Base-by-base conservation (phyloP, 257 asterid species). In the Cinchona pubescens region DNA sequence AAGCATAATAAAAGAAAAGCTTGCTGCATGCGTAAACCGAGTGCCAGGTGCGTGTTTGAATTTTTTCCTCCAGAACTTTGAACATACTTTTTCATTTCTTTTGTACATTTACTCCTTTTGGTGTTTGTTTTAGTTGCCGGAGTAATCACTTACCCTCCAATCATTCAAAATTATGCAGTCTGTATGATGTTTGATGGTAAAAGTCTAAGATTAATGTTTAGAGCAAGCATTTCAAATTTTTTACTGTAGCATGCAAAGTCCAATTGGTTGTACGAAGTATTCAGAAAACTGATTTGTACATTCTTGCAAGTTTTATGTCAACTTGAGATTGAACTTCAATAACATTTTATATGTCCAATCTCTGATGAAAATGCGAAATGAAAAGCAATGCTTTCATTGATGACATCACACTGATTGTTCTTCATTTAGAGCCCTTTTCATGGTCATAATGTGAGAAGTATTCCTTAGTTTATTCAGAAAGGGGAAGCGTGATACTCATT, bases 1-100 rank as follows among this genome's bases (percentile, higher is more conserved):
- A 74, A 95, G 99, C 94, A 88, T 95, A 76, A 92, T 95, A 71
- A 91, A 90, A 79, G 98, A 81, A 82, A 87, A 89, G 79, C 97
- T 95, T 48, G 99, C 98, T 23, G 97, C 99, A 73, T 95, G 97
- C 74, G 99, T 95, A 78, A 95, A 92, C 82, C 86, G 92, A 76
- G 87, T 92, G 38, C 96, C 96, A 83, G 98, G 99, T 77, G 63
- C 45, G 89, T 78, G 40, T 55, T 73, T 23, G 71, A 55, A 19
- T 63, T 56, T 59, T 60, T 72, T 76, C 48, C 49, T 59, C 27
- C 42, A 53, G 21, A 64, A 34, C 38, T 19, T 35, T 37, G 38
- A 63, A n/a, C 61, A 43, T 72, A 13, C n/a, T 45, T 32, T 58
- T 75, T n/a, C 15, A 34, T 65, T 69, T 58, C 67, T 34, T 69